Conservation (phyloP, 2,329 filamentous ascomycete genomes). For the Thelonectria olida region DNA sequence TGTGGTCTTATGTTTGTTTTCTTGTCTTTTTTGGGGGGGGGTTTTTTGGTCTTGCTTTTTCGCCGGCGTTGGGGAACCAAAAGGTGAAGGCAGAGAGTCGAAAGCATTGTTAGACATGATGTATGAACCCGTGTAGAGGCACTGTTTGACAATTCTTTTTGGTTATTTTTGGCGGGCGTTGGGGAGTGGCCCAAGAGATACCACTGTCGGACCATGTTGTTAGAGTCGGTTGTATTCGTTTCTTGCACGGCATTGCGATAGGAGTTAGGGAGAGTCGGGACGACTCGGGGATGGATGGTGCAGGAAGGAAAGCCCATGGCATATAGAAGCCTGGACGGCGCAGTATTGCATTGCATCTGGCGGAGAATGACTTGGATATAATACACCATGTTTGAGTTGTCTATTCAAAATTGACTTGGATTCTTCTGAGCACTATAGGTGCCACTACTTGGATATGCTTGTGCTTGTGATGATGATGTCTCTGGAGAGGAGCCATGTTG, state of each 20-base stretch:
- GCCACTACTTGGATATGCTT: neutral
- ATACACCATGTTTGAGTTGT: constrained; percentile 2
- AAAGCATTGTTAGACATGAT: constrained; percentile 14
- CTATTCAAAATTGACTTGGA: neutral
- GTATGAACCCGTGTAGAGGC: neutral
- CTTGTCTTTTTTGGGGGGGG: neutral
- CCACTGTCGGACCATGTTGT: constrained; percentile 27
- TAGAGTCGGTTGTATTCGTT: constrained; percentile 6
- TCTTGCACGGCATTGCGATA: neutral
- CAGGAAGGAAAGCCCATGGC: neutral
- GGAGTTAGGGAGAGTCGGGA: neutral
- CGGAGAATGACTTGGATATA: constrained; percentile 15
- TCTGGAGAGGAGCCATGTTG: too few relatives aligned
- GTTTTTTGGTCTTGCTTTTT: neutral
- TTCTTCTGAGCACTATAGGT: neutral
- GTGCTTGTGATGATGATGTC: neutral
- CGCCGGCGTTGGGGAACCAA: neutral
- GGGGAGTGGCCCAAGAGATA: constrained; percentile 31
- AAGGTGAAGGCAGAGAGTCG: constrained; percentile 14
- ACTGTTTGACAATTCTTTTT: neutral
- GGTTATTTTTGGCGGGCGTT: constrained; percentile 31
- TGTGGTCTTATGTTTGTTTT: neutral
- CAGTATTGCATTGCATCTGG: neutral
- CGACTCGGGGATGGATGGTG: neutral
- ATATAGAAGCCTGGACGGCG: constrained; percentile 3